These are phyloP conservation scores for Colletotrichum sp. DNA, from an alignment of 2,329 filamentous ascomycete genomes.

Conservation along the genomic window DNA sequence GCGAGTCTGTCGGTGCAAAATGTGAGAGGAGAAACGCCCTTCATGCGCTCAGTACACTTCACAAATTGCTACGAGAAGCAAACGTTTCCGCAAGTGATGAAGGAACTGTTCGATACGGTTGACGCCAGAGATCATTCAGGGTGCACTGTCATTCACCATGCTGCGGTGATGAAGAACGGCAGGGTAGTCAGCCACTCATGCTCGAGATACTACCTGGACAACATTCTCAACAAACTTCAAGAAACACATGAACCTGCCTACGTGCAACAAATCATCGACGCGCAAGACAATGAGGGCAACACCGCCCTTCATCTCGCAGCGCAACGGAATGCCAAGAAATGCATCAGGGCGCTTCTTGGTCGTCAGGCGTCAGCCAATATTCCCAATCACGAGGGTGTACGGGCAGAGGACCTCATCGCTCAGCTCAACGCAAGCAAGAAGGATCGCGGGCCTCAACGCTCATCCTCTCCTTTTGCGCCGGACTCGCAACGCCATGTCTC, in stretches of 20 bases:
- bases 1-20: constrained; percentile 77
- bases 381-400: constrained; percentile 79
- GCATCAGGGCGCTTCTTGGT: constrained; percentile 78
- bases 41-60: constrained; percentile 94
- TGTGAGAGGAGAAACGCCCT: constrained; percentile 80
- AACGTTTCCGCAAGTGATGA: constrained; percentile 84
- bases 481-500: constrained; percentile 63
- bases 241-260: constrained; percentile 78
- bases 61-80: constrained; percentile 97
- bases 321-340: constrained; percentile 86
- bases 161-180: constrained; percentile 84
- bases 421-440: constrained; percentile 73
- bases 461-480: constrained; percentile 74
- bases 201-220: constrained; percentile 92
- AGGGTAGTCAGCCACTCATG: constrained; percentile 84
- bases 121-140: constrained; percentile 80
- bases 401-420: constrained; percentile 84
- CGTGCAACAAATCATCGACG: constrained; percentile 80
- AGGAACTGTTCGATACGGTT: constrained; percentile 83
- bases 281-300: constrained; percentile 86
- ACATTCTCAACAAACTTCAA: constrained; percentile 84
- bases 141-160: constrained; percentile 92
- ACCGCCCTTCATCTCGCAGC: constrained; percentile 81
- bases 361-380: constrained; percentile 86
- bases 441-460: constrained; percentile 71